Base-by-base conservation (phyloP, 768 basidiomycete species). In the Mrakia gelida region DNA sequence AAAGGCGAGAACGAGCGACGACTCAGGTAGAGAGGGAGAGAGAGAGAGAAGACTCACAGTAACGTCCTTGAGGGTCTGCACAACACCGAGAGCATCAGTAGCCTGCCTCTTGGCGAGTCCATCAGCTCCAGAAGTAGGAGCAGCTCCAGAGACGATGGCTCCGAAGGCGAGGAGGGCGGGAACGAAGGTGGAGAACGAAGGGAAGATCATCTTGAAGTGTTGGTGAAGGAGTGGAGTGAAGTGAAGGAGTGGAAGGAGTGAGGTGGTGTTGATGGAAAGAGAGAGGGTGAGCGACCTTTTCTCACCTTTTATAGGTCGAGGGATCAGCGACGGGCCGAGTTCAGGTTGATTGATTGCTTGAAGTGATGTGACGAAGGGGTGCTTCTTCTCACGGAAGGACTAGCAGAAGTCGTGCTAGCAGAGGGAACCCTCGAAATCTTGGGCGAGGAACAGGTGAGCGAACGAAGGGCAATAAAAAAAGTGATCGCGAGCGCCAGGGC, bases 141-240 rank as follows among this genome's bases (percentile, higher is more conserved):
- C 63, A 26, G 56, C 72, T 3, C 23, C 13, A 0, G 77, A 73
- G 10, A 67, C 49, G 61, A 68, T 54, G 43, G 49, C 5, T 26
- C 18, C 41, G 32, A 56, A 56, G 54, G 34, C 28, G 30, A 52
- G 26, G 30, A 73, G 30, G 32, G 30, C 45, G 18, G 72, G 16
- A 28, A 56, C 13, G 72, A 73, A 23, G 54, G 72, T 73, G 26
- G 72, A 11, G 34, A 59, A 73, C 5, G 74, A 71, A n/a, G 54
- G 54, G 49, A 75, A 62, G 54, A 73, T 21, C 56, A 41, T 70
- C 26, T 16, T 63, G 62, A 34, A 32, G 7, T 38, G 38, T 38
- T 38, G 38, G 38, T 8, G 38, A 38, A n/a, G 11, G 61, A 9
- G 7, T n/a, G 30, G 61, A 11, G 62, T 63, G 62, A 11, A n/a